phyloP scores from a whole-genome alignment of 768 basidiomycete genomes.

The Rhizopogon vinicolor region DNA sequence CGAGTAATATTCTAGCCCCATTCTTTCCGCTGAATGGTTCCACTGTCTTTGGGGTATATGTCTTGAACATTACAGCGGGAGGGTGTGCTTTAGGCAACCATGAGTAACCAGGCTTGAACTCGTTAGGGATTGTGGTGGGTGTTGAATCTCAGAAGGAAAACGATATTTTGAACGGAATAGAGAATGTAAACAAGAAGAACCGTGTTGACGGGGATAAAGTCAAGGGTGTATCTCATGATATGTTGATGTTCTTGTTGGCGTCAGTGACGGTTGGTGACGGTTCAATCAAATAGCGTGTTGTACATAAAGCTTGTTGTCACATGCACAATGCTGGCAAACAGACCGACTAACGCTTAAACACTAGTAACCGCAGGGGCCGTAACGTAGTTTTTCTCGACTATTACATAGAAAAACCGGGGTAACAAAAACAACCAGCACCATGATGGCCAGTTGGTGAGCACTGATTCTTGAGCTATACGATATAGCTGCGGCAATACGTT shows the following conservation, averaged over 20 bases:
- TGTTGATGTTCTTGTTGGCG: not conserved
- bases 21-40: slow-evolving; percentile 60
- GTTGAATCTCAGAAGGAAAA: slow-evolving; percentile 49
- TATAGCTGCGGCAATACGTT: too few species aligned
- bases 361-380: too few species aligned
- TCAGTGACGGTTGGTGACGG: not conserved
- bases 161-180: slow-evolving; percentile 68
- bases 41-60: slow-evolving; percentile 77
- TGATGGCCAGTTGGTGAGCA: too few species aligned
- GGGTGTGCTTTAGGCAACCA: slow-evolving; percentile 88
- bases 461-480: too few species aligned
- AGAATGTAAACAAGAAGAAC: slow-evolving; percentile 77
- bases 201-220: slow-evolving; percentile 69
- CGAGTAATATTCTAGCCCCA: slow-evolving; percentile 73
- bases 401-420: too few species aligned
- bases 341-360: too few species aligned
- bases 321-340: too few species aligned
- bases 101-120: slow-evolving; percentile 82
- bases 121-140: slow-evolving; percentile 48
- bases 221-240: slow-evolving; percentile 37
- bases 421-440: too few species aligned
- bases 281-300: too few species aligned
- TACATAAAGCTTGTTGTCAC: too few species aligned
- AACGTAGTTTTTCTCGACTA: too few species aligned
- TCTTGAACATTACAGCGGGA: slow-evolving; percentile 69